These are phyloP conservation scores for Salix exigua DNA, from an alignment of 345 rosid species.

Conservation along the genomic window DNA sequence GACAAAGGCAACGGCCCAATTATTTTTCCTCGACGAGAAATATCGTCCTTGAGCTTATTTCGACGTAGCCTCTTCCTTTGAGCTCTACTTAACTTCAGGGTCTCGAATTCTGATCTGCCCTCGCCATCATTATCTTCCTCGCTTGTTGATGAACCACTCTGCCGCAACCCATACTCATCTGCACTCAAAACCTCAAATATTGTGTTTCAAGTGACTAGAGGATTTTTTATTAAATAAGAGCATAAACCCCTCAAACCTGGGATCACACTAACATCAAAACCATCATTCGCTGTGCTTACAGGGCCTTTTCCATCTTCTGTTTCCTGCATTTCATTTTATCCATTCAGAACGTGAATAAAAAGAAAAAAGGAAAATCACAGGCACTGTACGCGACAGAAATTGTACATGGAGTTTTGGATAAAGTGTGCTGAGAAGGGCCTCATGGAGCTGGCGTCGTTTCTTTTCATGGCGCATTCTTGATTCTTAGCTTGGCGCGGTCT, in stretches of 20 bases:
- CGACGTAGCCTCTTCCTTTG: slow-evolving; percentile 73
- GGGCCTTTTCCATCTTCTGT: slow-evolving; percentile 17
- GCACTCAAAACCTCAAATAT: slow-evolving; percentile 5
- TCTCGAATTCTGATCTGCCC: neutral
- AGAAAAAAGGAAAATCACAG: no score
- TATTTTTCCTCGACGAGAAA: slow-evolving; percentile 39
- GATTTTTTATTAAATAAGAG: no score
- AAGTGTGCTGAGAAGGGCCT: slow-evolving; percentile 56
- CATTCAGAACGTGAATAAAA: no score
- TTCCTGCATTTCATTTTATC: slow-evolving; percentile 16
- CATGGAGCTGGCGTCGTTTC: slow-evolving; percentile 55
- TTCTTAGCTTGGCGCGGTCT: no score
- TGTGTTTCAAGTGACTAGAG: no score
- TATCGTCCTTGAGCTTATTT: slow-evolving; percentile 64
- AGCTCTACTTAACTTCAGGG: slow-evolving; percentile 51
- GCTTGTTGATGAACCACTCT: slow-evolving; percentile 18
- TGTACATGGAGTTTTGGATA: slow-evolving; percentile 48
- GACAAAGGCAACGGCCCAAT: slow-evolving; percentile 59
- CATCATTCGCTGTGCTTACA: neutral
- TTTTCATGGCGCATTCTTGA: slow-evolving; percentile 40
- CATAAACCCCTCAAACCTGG: slow-evolving; percentile 36
- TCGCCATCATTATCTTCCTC: slow-evolving; percentile 20
- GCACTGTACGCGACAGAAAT: neutral
- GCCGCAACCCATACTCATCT: slow-evolving; percentile 40
- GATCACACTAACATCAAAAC: slow-evolving; percentile 32